phyloP scores from a whole-genome alignment of 2,329 filamentous ascomycete species.

The Talaromyces rugulosus region DNA sequence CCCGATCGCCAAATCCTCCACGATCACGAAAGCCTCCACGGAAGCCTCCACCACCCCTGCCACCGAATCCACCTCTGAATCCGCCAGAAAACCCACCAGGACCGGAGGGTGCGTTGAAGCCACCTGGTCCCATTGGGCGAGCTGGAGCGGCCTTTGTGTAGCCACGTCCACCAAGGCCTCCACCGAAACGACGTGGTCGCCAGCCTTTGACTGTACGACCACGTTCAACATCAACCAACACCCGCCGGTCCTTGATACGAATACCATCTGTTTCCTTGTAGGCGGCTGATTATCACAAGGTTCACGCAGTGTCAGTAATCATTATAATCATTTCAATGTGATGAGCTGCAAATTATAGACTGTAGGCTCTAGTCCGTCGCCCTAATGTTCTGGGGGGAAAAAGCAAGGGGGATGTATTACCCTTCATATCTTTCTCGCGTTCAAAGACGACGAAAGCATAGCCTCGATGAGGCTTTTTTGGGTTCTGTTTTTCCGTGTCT shows the following conservation, averaged over 20 bases:
- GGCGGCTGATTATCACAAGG: slow-evolving; percentile 61
- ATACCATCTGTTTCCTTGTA: slow-evolving; percentile 85
- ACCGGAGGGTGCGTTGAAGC: slow-evolving; percentile 52
- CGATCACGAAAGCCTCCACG: slow-evolving; percentile 51
- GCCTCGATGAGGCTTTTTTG: slow-evolving; percentile 76
- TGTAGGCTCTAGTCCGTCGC: background rate
- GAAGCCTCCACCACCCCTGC: slow-evolving; percentile 45
- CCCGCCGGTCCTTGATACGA: slow-evolving; percentile 84
- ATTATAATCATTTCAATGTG: background rate
- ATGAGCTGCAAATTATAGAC: background rate
- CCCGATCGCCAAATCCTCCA: slow-evolving; percentile 46
- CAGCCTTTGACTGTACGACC: slow-evolving; percentile 91
- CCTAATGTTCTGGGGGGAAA: slow-evolving; percentile 30
- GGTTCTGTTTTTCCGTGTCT: slow-evolving; percentile 75
- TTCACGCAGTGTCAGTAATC: slow-evolving; percentile 13
- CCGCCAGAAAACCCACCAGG: slow-evolving; percentile 55
- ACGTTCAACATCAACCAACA: slow-evolving; percentile 93
- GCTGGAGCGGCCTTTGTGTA: slow-evolving; percentile 80
- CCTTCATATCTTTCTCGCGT: slow-evolving; percentile 98
- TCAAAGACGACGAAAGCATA: slow-evolving; percentile 98
- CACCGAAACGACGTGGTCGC: slow-evolving; percentile 86
- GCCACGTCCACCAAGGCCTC: slow-evolving; percentile 84
- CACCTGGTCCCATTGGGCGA: slow-evolving; percentile 63
- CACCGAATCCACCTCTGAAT: slow-evolving; percentile 52
- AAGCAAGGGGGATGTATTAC: slow-evolving; percentile 51